phyloP scores from a whole-genome alignment of 2,329 filamentous ascomycete genomes.

The Trichoderma sp. region DNA sequence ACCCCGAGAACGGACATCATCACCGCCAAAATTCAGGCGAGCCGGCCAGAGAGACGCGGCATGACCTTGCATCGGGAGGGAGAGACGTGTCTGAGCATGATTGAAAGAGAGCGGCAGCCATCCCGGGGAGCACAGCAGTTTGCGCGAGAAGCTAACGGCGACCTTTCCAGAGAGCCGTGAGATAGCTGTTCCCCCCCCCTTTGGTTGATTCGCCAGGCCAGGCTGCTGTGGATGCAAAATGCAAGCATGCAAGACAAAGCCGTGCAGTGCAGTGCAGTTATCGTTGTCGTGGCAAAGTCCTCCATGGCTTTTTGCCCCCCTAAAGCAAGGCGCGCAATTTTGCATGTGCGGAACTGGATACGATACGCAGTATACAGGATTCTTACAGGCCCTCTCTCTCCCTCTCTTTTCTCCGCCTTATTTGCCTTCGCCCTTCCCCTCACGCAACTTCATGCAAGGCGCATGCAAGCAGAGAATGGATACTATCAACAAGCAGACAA shows the following conservation, averaged over 20 bases:
- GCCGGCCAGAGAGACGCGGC: background rate
- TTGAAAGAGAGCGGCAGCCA: background rate
- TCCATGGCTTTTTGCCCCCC: no score
- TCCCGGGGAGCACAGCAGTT: background rate
- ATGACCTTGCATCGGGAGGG: background rate
- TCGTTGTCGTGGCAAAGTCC: background rate
- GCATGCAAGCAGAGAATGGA: background rate
- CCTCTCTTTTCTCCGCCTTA: conserved; percentile 4
- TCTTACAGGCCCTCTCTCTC: background rate
- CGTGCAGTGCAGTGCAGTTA: no score
- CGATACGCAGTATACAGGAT: background rate
- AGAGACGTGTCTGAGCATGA: conserved; percentile 3
- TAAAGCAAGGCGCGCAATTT: background rate
- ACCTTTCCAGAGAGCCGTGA: background rate
- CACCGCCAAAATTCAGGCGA: background rate
- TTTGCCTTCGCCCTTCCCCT: conserved; percentile 1
- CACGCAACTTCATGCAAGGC: conserved; percentile 7
- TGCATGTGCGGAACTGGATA: background rate
- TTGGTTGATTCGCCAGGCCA: background rate
- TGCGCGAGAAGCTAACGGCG: background rate
- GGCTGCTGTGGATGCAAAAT: background rate
- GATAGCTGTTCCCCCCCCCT: background rate
- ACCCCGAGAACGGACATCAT: conserved; percentile 1
- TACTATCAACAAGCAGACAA: background rate
- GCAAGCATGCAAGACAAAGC: background rate